These are phyloP conservation scores for Agaricus subrufescens DNA, from an alignment of 768 basidiomycete species.

Conservation along the genomic window DNA sequence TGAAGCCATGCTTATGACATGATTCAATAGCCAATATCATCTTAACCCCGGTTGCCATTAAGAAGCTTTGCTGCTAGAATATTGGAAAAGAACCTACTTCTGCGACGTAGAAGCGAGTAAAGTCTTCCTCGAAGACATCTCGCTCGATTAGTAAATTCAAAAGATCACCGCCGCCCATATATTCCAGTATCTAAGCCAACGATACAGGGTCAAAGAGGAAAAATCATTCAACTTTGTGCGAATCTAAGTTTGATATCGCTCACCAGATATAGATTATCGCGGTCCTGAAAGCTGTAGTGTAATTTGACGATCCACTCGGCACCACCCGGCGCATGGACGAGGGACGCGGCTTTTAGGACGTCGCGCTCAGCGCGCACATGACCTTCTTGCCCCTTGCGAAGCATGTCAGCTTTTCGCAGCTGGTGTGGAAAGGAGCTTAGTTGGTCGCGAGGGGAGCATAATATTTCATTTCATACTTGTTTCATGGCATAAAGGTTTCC, in stretches of 20 bases:
- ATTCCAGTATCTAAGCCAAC: conserved; percentile 72
- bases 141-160: conserved; percentile 92
- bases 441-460: conserved; percentile 5
- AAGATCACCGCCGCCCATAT: conserved; percentile 95
- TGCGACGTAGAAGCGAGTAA: conserved; percentile 90
- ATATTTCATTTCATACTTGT: conserved; percentile 50
- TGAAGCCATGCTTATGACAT: conserved; percentile 93
- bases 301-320: conserved; percentile 94
- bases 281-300: conserved; percentile 92
- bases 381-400: conserved; percentile 95
- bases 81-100: conserved; percentile 49
- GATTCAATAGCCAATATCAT: conserved; percentile 94
- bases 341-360: conserved; percentile 84
- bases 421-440: conserved; percentile 24
- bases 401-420: conserved; percentile 88
- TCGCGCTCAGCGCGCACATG: conserved; percentile 96
- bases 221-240: conserved; percentile 28
- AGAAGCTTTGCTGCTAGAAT: conserved; percentile 10
- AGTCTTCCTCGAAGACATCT: conserved; percentile 87
- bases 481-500: conserved; percentile 94
- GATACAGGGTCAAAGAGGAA: conserved; percentile 52
- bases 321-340: conserved; percentile 65
- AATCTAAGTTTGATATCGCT: conserved; percentile 28
- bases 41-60: conserved; percentile 31
- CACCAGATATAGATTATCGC: conserved; percentile 92